Evolutionary conservation across 169 alveolate genomes (phyloP), one percentile per base, ranked within the genome.

Genomic region (Eimeria brunetti): DNA sequence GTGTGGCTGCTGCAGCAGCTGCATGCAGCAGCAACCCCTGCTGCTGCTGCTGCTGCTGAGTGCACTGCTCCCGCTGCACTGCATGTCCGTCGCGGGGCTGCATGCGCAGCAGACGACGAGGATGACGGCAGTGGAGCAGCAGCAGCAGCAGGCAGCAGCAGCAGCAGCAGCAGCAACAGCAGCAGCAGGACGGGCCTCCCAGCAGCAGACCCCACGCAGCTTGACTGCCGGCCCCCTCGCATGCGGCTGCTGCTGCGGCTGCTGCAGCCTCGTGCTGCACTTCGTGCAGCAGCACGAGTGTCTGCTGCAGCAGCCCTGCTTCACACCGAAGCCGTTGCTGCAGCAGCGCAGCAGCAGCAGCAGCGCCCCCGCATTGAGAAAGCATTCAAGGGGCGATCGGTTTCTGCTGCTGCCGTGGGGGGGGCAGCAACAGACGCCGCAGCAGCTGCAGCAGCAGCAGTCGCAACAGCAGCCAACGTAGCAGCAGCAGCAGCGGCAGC

Each of bases 1-100:
- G 91, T 84, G 60, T 84, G 91, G 91, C 76, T 53, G 53, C 91
- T 84, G 91, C 91, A 84, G 90, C 75, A 83, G 90, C 90, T 83
- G 71, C 76, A 56, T 56, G 90, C 90, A n/a, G 90, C 90, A 51
- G 91, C 91, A 56, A 53, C 53, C 20, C 73, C 44, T 53, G 91
- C 90, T 41, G 90, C 46, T 41, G 91, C 78, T 56, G 49, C 56
- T 56, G 64, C 91, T 53, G 90, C 69, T 56, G 53, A 30, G 24
- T n/a, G 36, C 16, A 27, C 75, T 24, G 90, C 90, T 53, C 71
- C 91, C 46, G 80, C 36, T 53, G 46, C 80, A 7, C 91, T 84
- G 62, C 91, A 58, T 33, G 60, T 84, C 22, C 91, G 91, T 14
- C 76, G 91, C 41, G 60, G 91, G 53, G 78, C 91, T 9, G 91